A percentile compares a stretch with the other conserved stretches of the same genome.
Conservation (phyloP, 495 filamentous ascomycete species). For the Neurospora sp. region DNA sequence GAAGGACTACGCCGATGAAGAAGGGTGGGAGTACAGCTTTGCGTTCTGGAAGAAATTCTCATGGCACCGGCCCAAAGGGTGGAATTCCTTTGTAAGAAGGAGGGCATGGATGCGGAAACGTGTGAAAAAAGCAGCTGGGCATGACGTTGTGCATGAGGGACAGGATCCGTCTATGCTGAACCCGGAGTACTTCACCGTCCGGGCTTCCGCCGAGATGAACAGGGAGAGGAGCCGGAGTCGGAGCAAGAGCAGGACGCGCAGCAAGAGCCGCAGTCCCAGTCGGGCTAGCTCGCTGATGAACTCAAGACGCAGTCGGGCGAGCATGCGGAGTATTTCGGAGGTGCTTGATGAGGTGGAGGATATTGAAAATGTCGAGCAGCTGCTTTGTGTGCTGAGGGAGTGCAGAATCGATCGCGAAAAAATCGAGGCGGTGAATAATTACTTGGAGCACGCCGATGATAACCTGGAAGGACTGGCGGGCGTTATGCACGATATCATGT, state of each 20-base stretch:
- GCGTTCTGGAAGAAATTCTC: conserved; percentile 64
- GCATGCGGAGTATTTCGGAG: not conserved
- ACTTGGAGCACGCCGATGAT: conserved; percentile 67
- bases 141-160: conserved; percentile 3
- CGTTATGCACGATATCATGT: conserved; percentile 77
- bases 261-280: conserved; percentile 5
- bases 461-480: conserved; percentile 70
- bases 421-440: conserved; percentile 66
- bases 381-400: conserved; percentile 53
- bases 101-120: conserved; percentile 81
- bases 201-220: conserved; percentile 29
- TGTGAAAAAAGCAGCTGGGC: conserved; percentile 46
- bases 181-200: conserved; percentile 81
- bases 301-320: not conserved
- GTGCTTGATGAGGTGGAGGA: conserved; percentile 19
- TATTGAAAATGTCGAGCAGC: conserved; percentile 53
- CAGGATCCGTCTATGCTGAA: conserved; percentile 55
- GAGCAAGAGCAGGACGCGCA: conserved; percentile 20
- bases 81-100: conserved; percentile 81
- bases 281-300: conserved; percentile 9
- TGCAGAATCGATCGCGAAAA: conserved; percentile 84
- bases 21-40: conserved; percentile 94
- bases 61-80: conserved; percentile 92
- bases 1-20: conserved; percentile 61
- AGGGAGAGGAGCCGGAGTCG: conserved; percentile 31